phyloP scores from a whole-genome alignment of 2,329 filamentous ascomycete species.

The Apiospora kogelbergensis region DNA sequence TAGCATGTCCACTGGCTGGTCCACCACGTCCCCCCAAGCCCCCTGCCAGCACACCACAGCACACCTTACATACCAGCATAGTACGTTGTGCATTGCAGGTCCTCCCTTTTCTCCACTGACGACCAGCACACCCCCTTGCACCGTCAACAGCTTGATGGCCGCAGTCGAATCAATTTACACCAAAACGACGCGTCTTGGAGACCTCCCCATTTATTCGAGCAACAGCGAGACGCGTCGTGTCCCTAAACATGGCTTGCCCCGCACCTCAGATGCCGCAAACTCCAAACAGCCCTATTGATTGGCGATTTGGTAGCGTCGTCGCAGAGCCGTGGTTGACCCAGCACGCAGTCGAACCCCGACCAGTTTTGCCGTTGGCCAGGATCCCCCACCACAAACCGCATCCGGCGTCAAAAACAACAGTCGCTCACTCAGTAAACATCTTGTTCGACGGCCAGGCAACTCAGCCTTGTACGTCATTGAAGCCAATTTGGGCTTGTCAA shows the following conservation, averaged over 20 bases:
- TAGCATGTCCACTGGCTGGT: too few relatives aligned
- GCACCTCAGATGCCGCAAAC: not conserved
- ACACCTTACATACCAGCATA: too few relatives aligned
- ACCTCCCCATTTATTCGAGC: not conserved
- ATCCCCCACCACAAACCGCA: not conserved
- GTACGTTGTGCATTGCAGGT: not conserved
- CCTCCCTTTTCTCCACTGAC: not conserved
- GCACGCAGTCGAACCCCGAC: not conserved
- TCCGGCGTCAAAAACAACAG: not conserved
- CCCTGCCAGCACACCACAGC: not conserved
- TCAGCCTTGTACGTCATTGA: slow-evolving; percentile 7
- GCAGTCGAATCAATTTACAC: slow-evolving; percentile 4
- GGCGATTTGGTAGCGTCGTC: not conserved
- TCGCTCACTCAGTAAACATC: not conserved
- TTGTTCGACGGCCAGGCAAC: not conserved
- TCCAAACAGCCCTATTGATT: not conserved
- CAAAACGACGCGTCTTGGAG: not conserved
- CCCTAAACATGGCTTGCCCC: not conserved
- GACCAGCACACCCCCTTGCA: not conserved
- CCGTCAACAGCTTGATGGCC: not conserved
- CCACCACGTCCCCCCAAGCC: too few relatives aligned
- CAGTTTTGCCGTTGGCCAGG: not conserved
- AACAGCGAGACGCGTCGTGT: not conserved
- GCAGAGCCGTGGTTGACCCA: not conserved
- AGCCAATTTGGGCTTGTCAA: not conserved